These are phyloP conservation scores for Pythium phragmitis DNA, from an alignment of 352 stramenopile species.

Conservation along the genomic window DNA sequence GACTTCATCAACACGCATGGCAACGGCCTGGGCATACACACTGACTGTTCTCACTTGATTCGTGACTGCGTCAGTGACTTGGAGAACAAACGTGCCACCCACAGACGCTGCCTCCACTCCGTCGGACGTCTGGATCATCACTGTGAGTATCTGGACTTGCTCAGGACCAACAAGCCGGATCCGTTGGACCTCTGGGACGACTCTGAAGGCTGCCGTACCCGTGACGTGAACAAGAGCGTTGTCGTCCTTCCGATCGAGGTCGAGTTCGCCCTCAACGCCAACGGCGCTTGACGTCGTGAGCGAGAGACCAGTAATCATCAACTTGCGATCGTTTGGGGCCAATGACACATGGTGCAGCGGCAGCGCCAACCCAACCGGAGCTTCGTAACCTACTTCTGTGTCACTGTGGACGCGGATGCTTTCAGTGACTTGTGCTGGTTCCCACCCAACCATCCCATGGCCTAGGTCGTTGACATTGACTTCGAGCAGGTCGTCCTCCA, in stretches of 20 bases:
- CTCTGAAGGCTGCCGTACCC: slow-evolving; percentile 10
- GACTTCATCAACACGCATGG: slow-evolving; percentile 33
- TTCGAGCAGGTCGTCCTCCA: not conserved
- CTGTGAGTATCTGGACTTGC: slow-evolving; percentile 17
- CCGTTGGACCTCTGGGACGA: slow-evolving; percentile 26
- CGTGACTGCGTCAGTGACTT: not conserved
- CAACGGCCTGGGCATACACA: slow-evolving; percentile 32
- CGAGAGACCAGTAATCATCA: slow-evolving; percentile 7
- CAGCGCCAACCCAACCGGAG: not conserved
- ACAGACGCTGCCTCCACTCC: slow-evolving; percentile 1
- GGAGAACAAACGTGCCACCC: slow-evolving; percentile 31
- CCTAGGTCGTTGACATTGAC: slow-evolving; percentile 17
- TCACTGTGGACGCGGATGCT: not conserved
- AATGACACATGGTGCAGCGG: slow-evolving; percentile 5
- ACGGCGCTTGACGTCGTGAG: not conserved
- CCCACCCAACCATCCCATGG: not conserved
- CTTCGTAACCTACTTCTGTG: not conserved
- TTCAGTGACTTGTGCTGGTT: not conserved
- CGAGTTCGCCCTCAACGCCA: not conserved
- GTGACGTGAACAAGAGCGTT: slow-evolving; percentile 1
- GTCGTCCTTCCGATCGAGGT: slow-evolving; percentile 4
- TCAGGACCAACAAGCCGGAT: slow-evolving; percentile 16
- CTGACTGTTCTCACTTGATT: not conserved
- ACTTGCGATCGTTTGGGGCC: not conserved
- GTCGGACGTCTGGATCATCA: slow-evolving; percentile 7